phyloP scores from a whole-genome alignment of 2,329 filamentous ascomycete species.

The Helicocarpus griseus region DNA sequence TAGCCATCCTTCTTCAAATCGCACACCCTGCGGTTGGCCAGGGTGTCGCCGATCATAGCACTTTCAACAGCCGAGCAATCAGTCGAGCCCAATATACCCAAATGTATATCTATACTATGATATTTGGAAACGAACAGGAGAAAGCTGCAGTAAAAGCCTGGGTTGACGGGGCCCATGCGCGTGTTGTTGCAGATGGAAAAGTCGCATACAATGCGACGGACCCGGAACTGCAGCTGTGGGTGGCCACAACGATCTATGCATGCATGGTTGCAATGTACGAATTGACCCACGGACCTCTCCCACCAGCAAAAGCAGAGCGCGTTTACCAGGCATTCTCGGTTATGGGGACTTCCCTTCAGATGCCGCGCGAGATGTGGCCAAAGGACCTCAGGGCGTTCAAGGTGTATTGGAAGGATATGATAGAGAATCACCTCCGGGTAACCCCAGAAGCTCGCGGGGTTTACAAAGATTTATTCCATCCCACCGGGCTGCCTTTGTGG shows the following conservation, averaged over 20 bases:
- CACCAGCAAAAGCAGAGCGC: conserved; percentile 5
- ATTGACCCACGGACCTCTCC: conserved; percentile 6
- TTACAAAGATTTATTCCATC: neutral
- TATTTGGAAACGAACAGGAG: conserved; percentile 8
- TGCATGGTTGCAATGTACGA: conserved; percentile 7
- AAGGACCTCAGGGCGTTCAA: neutral
- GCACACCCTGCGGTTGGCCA: conserved; percentile 19
- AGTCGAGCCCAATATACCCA: conserved; percentile 17
- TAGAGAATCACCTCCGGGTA: neutral
- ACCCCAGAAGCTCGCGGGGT: neutral
- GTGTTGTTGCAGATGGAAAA: conserved; percentile 2
- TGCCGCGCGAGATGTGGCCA: conserved; percentile 11
- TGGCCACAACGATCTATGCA: conserved; percentile 10
- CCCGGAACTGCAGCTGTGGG: conserved; percentile 11
- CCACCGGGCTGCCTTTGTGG: neutral
- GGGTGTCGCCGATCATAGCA: conserved; percentile 17
- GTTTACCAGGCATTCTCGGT: conserved; percentile 11
- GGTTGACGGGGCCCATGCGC: conserved; percentile 8
- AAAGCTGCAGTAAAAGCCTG: conserved; percentile 6
- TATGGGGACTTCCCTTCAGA: conserved; percentile 10
- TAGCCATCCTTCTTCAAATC: conserved; percentile 20
- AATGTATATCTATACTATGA: conserved; percentile 15
- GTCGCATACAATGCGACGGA: conserved; percentile 10
- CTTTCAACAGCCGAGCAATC: conserved; percentile 17
- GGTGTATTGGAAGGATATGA: conserved; percentile 1